Conservation (phyloP, 1,284 basidiomycete genomes). For the Trichosporon sp. region DNA sequence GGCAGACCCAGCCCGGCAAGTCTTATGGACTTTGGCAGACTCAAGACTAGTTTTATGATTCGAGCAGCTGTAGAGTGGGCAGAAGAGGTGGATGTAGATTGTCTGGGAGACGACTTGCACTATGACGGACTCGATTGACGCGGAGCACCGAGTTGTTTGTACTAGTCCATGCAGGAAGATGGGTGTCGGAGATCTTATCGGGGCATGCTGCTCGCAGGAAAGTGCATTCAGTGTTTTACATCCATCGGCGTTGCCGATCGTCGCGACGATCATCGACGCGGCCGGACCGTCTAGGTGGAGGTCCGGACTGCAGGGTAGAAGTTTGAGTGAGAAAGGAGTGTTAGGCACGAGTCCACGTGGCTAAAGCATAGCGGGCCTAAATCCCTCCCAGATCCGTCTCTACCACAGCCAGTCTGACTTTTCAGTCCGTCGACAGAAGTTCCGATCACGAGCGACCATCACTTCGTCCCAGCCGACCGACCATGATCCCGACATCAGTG, state of each 20-base stretch:
- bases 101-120: background rate
- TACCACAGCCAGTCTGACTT: background rate
- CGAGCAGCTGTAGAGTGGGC: background rate
- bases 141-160: background rate
- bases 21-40: constrained; percentile 85
- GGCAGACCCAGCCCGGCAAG: constrained; percentile 92
- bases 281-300: background rate
- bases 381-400: background rate
- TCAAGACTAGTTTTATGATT: constrained; percentile 30
- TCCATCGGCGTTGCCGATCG: background rate
- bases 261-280: background rate
- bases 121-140: background rate
- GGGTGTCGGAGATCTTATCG: too few relatives aligned
- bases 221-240: background rate
- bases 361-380: background rate
- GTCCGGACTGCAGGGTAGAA: background rate
- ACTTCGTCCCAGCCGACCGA: background rate
- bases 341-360: background rate
- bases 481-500: constrained; percentile 39
- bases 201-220: too few relatives aligned
- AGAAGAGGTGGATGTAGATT: background rate
- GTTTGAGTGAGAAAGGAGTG: background rate
- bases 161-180: constrained; percentile 1
- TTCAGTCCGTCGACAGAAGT: background rate
- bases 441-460: background rate